A percentile compares a stretch with the other conserved stretches of the same genome.
Conservation (phyloP, 805 yeast genomes). For the Blastobotrys chiropterorum region DNA sequence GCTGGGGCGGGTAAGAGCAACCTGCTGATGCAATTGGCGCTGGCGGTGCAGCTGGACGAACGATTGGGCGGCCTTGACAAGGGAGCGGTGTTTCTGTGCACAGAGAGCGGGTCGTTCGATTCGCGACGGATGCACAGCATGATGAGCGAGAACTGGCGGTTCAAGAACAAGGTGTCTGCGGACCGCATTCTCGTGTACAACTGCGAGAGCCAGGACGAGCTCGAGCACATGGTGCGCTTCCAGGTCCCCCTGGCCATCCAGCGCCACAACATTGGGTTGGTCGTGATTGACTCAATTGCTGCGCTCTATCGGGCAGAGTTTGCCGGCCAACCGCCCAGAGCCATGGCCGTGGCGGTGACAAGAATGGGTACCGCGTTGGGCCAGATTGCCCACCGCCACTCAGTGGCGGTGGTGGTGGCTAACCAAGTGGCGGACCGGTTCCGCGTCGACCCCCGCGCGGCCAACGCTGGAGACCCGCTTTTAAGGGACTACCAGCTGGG, state of each 20-base stretch:
- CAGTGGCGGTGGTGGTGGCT: slow-evolving; percentile 60
- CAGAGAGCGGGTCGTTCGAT: slow-evolving; percentile 71
- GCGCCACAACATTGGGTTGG: slow-evolving; percentile 40
- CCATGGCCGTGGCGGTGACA: background rate
- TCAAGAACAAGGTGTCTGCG: slow-evolving; percentile 21
- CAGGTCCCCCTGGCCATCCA: slow-evolving; percentile 58
- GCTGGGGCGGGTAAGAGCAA: slow-evolving; percentile 87
- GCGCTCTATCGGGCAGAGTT: slow-evolving; percentile 68
- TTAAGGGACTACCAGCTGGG: slow-evolving; percentile 61
- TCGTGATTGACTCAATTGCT: slow-evolving; percentile 71
- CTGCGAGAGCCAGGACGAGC: slow-evolving; percentile 64
- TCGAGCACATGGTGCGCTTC: slow-evolving; percentile 62
- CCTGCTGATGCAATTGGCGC: slow-evolving; percentile 57
- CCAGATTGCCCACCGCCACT: slow-evolving; percentile 39
- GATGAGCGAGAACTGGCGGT: slow-evolving; percentile 31
- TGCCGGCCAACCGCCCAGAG: slow-evolving; percentile 22
- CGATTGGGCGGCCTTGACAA: slow-evolving; percentile 43
- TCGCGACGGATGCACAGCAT: slow-evolving; percentile 44
- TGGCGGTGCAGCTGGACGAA: slow-evolving; percentile 48
- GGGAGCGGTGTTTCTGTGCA: slow-evolving; percentile 64
- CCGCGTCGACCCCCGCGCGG: slow-evolving; percentile 28
- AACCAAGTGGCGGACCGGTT: slow-evolving; percentile 71
- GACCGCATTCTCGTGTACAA: slow-evolving; percentile 45
- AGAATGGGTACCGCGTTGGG: slow-evolving; percentile 36
- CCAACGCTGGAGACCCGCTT: slow-evolving; percentile 33